Base-by-base conservation (phyloP, 2,329 filamentous ascomycete genomes). In the Aspergillus sp. region DNA sequence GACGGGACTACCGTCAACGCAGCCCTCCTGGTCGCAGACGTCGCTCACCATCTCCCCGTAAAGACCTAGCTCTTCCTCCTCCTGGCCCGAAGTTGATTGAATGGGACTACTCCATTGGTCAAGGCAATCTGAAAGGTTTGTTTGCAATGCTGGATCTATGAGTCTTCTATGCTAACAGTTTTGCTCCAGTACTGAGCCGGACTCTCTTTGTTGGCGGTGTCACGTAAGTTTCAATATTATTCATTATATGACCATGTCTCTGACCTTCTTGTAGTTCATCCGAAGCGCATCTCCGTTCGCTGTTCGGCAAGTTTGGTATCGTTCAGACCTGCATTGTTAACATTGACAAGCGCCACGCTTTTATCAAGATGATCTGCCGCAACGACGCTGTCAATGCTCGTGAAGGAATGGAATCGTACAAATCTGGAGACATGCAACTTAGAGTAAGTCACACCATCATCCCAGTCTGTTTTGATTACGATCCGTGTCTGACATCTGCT, bases 311-410 rank as follows among this genome's bases (percentile, higher is more conserved):
- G 41, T 95, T 84, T 63, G 93, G 93, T 50, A 77, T 84, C 46
- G 93, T 98, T 3, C 93, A 98, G 69, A 96, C 91, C 1, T 97
- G 91, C 70, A 98, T 98, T 56, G 90, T 96, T 57, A 97, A 98
- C 73, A 86, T 89, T 62, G 93, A 98, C 63, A 98, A 97, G 73
- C 87, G 93, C 15, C 93, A 98, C 69, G 93, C 93, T 5, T 98
- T 98, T 66, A 91, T 98, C 62, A 98, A 98, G 73, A 98, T 98
- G 93, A 81, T 93, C 57, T 93, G 82, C 54, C 88, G 94, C 33
- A 79, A 82, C 53, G 89, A 95, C 68, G 91, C 93, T 12, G 79
- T 95, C 50, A 75, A 68, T 53, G 93, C 93, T 44, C 94, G 94
- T 65, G 81, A 86, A 33, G 88, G 84, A 45, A 95, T 97, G 83